Evolutionary conservation across 345 rosid species (phyloP), one percentile per base, ranked within the genome.

Genomic region (Populus alba): DNA sequence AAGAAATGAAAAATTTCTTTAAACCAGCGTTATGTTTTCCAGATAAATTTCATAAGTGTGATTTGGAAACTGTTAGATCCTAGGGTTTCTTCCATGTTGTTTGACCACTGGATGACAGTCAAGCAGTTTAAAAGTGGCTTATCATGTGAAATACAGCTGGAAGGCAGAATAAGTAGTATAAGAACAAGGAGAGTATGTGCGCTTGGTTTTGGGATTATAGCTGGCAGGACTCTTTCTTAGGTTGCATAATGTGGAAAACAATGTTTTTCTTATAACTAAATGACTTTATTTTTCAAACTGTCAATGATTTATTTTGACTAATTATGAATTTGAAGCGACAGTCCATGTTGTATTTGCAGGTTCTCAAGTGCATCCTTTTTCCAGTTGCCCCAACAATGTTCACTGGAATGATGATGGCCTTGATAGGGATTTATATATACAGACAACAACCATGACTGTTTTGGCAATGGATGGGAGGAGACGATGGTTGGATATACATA

Each of bases 391-490:
- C 77, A 75, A 81, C 83, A 87, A 81, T 84, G 70, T 87, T 79
- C 83, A 88, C 68, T 91, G 99, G 99, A 92, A 86, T 78, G 89
- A 90, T 85, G 94, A 91, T 85, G 91, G 91, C 73, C 94, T 96
- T 76, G 99, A 96, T 83, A 91, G 86, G 92, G 99, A 96, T 87
- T 83, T 96, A 43, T 90, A 91, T 81, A 94, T 96, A 74, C 87
- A 89, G 82, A 85, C 95, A 74, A 87, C 87, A 61, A 92, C 95
- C 22, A 89, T 96, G 78, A 96, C 98, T 39, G 88, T 94, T 84
- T 91, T 96, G 91, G 99, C 99, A 72, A 96, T 96, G 99, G 99
- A 96, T 80, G 99, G 99, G 76, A 94, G 94, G 87, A 88, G 97
- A 84, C 90, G 99, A 73, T 96, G 99, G 99, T 81, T 96, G 85